A percentile compares a stretch with the other conserved stretches of the same genome.
Conservation (phyloP, 1,284 basidiomycete genomes). For the Puccinia sorghi region DNA sequence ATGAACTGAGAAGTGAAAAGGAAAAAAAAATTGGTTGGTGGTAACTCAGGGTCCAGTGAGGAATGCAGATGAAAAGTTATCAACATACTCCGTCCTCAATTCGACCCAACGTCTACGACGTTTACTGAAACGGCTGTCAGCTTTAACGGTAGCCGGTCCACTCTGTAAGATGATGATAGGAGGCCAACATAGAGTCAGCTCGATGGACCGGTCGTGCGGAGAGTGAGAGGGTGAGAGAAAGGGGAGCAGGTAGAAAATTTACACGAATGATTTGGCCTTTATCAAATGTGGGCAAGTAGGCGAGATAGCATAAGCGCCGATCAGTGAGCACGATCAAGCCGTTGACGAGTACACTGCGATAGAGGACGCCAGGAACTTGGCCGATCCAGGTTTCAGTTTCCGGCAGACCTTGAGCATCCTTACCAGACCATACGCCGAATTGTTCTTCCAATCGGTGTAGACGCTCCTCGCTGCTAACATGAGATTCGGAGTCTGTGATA, state of each 20-base stretch:
- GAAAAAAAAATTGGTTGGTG: background rate
- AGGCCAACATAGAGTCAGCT: background rate
- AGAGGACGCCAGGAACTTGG: constrained; percentile 53
- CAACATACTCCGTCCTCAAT: constrained; percentile 44
- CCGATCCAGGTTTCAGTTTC: constrained; percentile 53
- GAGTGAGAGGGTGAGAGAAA: background rate
- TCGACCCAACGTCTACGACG: constrained; percentile 43
- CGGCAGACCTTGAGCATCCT: constrained; percentile 45
- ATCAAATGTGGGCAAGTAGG: constrained; percentile 52
- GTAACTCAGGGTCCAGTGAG: background rate
- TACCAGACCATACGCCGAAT: constrained; percentile 54
- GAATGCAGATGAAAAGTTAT: background rate
- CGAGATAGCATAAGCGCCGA: constrained; percentile 55
- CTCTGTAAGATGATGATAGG: constrained; percentile 15
- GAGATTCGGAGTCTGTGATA: background rate
- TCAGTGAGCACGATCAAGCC: constrained; percentile 55
- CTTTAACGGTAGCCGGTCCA: constrained; percentile 39
- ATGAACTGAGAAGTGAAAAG: constrained; percentile 33
- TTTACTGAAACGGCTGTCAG: constrained; percentile 29
- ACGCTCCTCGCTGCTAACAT: constrained; percentile 13
- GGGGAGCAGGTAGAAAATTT: background rate
- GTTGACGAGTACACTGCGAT: constrained; percentile 55
- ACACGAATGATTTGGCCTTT: constrained; percentile 40
- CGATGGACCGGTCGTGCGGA: background rate
- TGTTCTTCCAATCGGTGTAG: constrained; percentile 52